phyloP scores from a whole-genome alignment of 805 yeast genomes.

The Yamadazyma philogaea region DNA sequence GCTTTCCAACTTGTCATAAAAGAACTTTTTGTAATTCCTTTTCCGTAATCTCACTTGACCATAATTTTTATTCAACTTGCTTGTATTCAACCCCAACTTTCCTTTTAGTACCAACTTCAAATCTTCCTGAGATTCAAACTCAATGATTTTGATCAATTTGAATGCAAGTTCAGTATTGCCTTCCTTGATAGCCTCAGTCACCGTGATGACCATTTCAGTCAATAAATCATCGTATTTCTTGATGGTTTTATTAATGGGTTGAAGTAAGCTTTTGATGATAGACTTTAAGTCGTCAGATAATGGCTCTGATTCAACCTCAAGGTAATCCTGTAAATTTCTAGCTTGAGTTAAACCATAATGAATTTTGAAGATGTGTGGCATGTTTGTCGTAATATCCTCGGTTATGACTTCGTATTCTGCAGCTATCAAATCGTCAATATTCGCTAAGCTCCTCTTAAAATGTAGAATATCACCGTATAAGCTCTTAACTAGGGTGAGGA shows the following conservation, averaged over 20 bases:
- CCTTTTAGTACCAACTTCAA: constrained; percentile 40
- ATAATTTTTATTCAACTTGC: constrained; percentile 23
- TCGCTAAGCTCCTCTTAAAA: constrained; percentile 49
- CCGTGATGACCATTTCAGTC: constrained; percentile 58
- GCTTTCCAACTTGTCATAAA: constrained; percentile 55
- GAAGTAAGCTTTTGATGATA: constrained; percentile 56
- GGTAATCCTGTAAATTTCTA: constrained; percentile 76
- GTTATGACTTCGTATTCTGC: constrained; percentile 33
- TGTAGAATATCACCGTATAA: constrained; percentile 61
- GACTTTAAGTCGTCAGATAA: constrained; percentile 62
- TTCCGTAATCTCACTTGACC: constrained; percentile 32
- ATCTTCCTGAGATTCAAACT: constrained; percentile 79
- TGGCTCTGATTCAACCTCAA: constrained; percentile 49
- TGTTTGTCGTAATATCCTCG: constrained; percentile 34
- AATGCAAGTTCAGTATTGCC: constrained; percentile 67
- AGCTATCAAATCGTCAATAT: constrained; percentile 53
- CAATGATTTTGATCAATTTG: constrained; percentile 72
- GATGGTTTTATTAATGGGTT: constrained; percentile 47
- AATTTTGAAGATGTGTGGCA: constrained; percentile 57
- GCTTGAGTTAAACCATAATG: constrained; percentile 71
- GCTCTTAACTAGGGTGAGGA: constrained; percentile 64
- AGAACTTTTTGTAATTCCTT: constrained; percentile 61
- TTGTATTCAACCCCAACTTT: constrained; percentile 24
- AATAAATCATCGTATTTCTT: constrained; percentile 63
- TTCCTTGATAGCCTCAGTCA: constrained; percentile 70